Base-by-base conservation (phyloP, 73 alveolate species). In the Paramecium pentaurelia region DNA sequence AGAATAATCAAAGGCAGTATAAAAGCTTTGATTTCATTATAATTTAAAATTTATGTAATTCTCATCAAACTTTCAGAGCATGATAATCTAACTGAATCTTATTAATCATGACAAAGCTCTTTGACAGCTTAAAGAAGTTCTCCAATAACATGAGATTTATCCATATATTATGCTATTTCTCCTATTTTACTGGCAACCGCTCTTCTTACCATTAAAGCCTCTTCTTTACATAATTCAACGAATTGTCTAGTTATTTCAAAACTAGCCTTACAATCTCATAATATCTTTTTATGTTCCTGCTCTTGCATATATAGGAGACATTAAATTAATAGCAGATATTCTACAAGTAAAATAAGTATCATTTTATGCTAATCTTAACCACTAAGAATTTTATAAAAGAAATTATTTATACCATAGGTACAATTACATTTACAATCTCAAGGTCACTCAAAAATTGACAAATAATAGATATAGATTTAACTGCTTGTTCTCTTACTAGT, bases 161-260 rank as follows among this genome's bases (percentile, higher is more conserved):
- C 99, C 54, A 98, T 94, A 37, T 87, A 95, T 16, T 97, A 91
- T n/a, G 99, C 98, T 59, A 98, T 94, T 40, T 95, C 96, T 10
- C 99, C 99, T 58, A 98, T 95, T 93, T 97, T 96, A 28, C 95
- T 91, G 1, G 99, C 99, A 12, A 98, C 99, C 0, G 99, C 99
- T 86, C 99, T 96, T 93, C 99, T 97, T 59, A 98, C 97, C 98
- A 98, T 98, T 58, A 99, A 99, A 22, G 99, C 96, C 54, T 98
- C 99, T 95, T 98, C 99, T 68, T 96, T 95, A 86, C 99, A 97
- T 68, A 98, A 95, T 94, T 98, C 99, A 51, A 96, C 90, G 94
- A 97, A 98, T 95, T 97, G 92, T 93, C 93, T 64, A 42, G 77
- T 42, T 25, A 84, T 30, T 32, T 88, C 51, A 71, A 60, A 28